phyloP scores from a whole-genome alignment of 2,329 filamentous ascomycete species.

The Diaporthe sp. region DNA sequence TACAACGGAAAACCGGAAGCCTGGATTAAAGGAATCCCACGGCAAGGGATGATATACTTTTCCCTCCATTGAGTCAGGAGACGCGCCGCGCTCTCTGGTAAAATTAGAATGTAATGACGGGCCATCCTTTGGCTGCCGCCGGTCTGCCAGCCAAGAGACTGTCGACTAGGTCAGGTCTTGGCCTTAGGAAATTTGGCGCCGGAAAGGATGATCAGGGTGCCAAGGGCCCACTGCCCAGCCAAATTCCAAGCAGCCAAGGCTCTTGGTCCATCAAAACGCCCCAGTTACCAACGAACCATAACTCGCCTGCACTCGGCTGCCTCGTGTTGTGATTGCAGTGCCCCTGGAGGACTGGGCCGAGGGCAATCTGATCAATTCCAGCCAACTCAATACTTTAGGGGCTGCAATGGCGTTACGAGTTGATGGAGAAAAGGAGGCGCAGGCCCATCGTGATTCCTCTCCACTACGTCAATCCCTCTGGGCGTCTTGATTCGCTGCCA shows the following conservation, averaged over 20 bases:
- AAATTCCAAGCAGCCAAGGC: conserved; percentile 30
- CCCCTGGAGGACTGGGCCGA: conserved; percentile 10
- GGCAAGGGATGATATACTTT: conserved; percentile 30
- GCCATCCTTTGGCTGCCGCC: conserved; percentile 19
- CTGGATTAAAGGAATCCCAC: background rate
- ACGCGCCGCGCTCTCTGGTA: conserved; percentile 24
- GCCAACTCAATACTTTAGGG: conserved; percentile 17
- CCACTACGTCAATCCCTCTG: conserved; percentile 26
- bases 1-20: conserved; percentile 9
- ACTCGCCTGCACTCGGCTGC: conserved; percentile 9
- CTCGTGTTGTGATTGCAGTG: conserved; percentile 28
- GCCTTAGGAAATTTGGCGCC: conserved; percentile 27
- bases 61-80: conserved; percentile 22
- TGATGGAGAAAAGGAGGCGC: conserved; percentile 31
- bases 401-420: conserved; percentile 21
- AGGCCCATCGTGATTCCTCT: conserved; percentile 11
- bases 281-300: conserved; percentile 25
- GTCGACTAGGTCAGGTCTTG: conserved; percentile 21
- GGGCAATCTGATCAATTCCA: conserved; percentile 19
- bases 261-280: conserved; percentile 26
- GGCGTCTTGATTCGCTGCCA: conserved; percentile 11
- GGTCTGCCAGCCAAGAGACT: conserved; percentile 32
- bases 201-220: conserved; percentile 30
- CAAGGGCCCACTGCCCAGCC: conserved; percentile 32
- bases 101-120: conserved; percentile 33